Evolutionary conservation across 352 stramenopile species (phyloP).

Genomic region (Thraustochytrium sp.): DNA sequence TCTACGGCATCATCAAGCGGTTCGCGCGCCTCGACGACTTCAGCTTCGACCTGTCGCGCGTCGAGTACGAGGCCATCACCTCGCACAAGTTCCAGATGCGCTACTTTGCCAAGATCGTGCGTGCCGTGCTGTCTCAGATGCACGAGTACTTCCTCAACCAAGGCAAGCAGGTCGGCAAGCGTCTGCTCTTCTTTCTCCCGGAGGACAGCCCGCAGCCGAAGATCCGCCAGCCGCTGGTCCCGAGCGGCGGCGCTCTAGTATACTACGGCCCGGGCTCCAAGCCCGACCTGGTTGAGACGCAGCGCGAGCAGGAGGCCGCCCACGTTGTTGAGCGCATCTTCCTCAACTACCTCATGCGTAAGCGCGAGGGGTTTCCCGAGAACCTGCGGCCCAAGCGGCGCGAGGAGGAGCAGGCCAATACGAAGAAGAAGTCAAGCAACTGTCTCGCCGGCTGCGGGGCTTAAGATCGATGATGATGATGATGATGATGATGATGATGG

Average conservation of each 20-base stretch:
- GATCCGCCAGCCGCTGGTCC: conserved; percentile 33
- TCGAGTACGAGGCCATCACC: neutral
- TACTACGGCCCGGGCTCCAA: neutral
- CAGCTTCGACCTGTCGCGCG: conserved; percentile 5
- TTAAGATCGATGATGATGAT: too few species aligned
- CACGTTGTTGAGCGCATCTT: conserved; percentile 7
- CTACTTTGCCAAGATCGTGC: neutral
- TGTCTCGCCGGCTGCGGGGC: too few species aligned
- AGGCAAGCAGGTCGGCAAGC: neutral
- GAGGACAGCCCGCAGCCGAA: neutral
- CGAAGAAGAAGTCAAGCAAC: neutral
- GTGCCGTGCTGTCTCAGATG: conserved; percentile 4
- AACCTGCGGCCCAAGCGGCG: neutral
- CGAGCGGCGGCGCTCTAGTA: neutral
- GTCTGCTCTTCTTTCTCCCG: neutral
- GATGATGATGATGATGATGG: too few species aligned
- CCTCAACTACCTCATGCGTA: neutral
- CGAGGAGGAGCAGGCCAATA: neutral
- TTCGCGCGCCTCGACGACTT: conserved; percentile 32
- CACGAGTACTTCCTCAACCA: conserved; percentile 32
- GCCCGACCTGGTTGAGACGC: neutral
- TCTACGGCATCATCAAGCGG: neutral
- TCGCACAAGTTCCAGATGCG: conserved; percentile 9
- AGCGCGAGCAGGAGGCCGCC: neutral
- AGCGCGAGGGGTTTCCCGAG: neutral